phyloP scores from a whole-genome alignment of 345 rosid genomes.

The Salix koriyanagi region DNA sequence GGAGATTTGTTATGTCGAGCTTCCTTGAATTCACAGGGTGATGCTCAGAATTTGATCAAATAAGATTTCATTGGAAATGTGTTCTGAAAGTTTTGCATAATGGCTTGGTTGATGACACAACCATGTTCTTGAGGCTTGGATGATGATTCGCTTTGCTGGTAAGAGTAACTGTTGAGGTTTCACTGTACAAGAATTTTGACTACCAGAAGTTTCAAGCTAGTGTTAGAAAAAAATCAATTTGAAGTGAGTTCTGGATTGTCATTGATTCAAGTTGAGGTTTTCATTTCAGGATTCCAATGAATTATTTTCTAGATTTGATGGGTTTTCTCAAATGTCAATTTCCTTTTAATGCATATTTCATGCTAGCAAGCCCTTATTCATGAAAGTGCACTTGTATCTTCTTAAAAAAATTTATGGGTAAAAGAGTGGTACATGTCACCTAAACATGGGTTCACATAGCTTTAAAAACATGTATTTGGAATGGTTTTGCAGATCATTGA shows the following conservation, averaged over 20 bases:
- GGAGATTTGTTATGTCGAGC: not conserved
- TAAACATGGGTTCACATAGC: not conserved
- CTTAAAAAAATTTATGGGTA: not conserved
- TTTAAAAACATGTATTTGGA: not conserved
- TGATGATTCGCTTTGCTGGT: not conserved
- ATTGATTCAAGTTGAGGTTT: not conserved
- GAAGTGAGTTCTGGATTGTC: not conserved
- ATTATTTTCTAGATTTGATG: not conserved
- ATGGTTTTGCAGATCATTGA: slow-evolving; percentile 54
- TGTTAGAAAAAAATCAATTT: not conserved
- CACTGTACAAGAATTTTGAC: not conserved
- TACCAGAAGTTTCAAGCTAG: not conserved
- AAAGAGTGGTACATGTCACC: no score
- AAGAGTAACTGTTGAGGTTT: not conserved
- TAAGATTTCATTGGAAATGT: no score
- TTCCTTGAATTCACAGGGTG: not conserved
- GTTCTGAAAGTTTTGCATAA: not conserved
- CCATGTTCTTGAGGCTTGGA: not conserved
- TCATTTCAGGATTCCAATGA: not conserved
- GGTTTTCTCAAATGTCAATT: not conserved
- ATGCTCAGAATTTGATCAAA: no score
- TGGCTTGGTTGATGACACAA: not conserved
- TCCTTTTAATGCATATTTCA: not conserved
- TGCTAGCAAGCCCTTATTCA: not conserved
- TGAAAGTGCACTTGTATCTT: not conserved